phyloP scores from a whole-genome alignment of 139 green algal genomes.

The Ulvella scutata region DNA sequence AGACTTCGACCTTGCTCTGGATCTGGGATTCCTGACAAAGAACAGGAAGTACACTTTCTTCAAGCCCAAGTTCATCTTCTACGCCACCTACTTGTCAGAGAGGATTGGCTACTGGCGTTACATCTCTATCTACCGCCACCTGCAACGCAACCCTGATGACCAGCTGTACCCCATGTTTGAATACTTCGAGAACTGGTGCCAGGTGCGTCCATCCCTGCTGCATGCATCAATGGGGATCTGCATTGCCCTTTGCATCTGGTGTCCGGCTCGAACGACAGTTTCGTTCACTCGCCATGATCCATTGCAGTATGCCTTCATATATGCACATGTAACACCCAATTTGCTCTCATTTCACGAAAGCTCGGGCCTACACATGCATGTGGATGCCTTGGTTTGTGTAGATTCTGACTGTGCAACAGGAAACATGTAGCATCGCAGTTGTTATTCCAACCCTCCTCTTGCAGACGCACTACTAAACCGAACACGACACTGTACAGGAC shows the following conservation, averaged over 20 bases:
- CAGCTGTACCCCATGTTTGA: slow-evolving; percentile 98
- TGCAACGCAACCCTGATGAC: slow-evolving; percentile 90
- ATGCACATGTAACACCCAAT: too few species aligned
- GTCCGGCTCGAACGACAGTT: too few species aligned
- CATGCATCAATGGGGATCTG: neutral
- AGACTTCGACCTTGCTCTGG: slow-evolving; percentile 90
- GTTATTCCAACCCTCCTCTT: too few species aligned
- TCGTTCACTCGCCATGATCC: too few species aligned
- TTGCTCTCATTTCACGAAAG: too few species aligned
- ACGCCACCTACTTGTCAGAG: slow-evolving; percentile 94
- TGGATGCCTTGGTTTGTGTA: too few species aligned
- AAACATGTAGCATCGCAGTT: too few species aligned
- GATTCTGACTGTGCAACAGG: too few species aligned
- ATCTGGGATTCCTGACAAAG: slow-evolving; percentile 99
- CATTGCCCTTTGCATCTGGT: too few species aligned
- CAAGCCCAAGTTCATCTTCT: slow-evolving; percentile 99
- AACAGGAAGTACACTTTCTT: slow-evolving; percentile 91
- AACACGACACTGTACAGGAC: slow-evolving; percentile 21
- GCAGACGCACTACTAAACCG: neutral
- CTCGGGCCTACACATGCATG: too few species aligned
- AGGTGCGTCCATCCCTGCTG: slow-evolving; percentile 24
- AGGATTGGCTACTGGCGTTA: slow-evolving; percentile 99
- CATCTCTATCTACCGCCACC: slow-evolving; percentile 86
- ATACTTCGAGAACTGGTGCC: slow-evolving; percentile 99
- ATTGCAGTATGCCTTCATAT: too few species aligned